These are phyloP conservation scores for Hyaloscypha finlandica DNA, from an alignment of 495 filamentous ascomycete species.

Conservation along the genomic window DNA sequence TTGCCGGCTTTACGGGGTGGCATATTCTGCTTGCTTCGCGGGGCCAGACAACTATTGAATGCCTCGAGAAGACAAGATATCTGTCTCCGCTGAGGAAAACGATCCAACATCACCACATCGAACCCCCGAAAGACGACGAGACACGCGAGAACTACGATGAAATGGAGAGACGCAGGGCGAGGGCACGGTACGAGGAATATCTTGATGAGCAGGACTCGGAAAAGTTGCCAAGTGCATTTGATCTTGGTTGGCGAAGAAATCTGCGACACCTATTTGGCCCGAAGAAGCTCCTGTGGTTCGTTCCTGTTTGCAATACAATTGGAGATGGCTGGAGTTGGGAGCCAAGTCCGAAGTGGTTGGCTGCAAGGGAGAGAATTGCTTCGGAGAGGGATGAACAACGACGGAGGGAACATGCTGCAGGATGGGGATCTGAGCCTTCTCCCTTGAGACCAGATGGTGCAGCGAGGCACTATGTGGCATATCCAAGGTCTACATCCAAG, in stretches of 20 bases:
- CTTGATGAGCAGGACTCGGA: constrained; percentile 84
- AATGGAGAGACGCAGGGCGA: constrained; percentile 65
- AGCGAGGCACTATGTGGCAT: constrained; percentile 32
- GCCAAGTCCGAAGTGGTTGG: constrained; percentile 69
- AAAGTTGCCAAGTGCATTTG: constrained; percentile 88
- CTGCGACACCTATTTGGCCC: constrained; percentile 81
- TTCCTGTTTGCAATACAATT: constrained; percentile 81
- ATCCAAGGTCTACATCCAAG: constrained; percentile 31
- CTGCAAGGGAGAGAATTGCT: constrained; percentile 62
- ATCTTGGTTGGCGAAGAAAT: constrained; percentile 80
- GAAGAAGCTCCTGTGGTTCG: constrained; percentile 65
- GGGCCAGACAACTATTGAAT: constrained; percentile 92
- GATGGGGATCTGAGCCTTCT: constrained; percentile 47
- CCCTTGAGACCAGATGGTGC: constrained; percentile 26
- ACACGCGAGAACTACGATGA: constrained; percentile 58
- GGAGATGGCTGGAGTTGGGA: constrained; percentile 98
- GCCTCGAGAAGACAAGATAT: constrained; percentile 91
- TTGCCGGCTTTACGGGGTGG: constrained; percentile 90
- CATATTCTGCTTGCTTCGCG: constrained; percentile 79
- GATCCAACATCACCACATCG: constrained; percentile 63
- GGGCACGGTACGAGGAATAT: constrained; percentile 82
- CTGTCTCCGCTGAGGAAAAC: constrained; percentile 72
- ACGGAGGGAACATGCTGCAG: constrained; percentile 55
- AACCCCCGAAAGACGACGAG: constrained; percentile 71
- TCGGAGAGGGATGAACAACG: constrained; percentile 59